Base-by-base conservation (phyloP, 495 filamentous ascomycete species). In the Trichoderma reesei region DNA sequence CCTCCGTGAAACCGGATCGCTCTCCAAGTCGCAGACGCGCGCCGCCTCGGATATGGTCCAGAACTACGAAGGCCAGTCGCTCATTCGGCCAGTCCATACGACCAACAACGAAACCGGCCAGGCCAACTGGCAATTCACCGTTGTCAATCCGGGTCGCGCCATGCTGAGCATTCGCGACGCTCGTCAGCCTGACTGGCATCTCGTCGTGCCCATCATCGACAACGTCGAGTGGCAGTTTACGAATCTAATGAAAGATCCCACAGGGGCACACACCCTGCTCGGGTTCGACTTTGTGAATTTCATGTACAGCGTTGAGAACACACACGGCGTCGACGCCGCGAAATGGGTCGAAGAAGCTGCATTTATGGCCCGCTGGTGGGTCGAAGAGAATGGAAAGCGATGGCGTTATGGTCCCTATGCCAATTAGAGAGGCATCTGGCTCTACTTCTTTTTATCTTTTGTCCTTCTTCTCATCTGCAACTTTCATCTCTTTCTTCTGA, bases 51-150 rank as follows among this genome's bases (percentile, higher is more conserved):
- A 70, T 6, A 65, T 80, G 4, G 65, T 78, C 6, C 74, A 76
- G 16, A 69, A 78, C 54, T 80, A 80, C 64, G 78, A 80, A 68
- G 78, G 76, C 36, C 78, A 80, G 41, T 79, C 76, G 1, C 72
- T 80, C 46, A 74, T 80, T 60, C 74, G 78, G 0, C 76, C 78
- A 0, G 75, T 74, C 54, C 68, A 74, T 42, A 56, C 59, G 10
- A 18, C 36, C 14, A 18, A 69, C 36, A 67, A 66, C 9, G 70
- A 74, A 37, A 69, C 74, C 48, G 70, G 75, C 11, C 72, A 75
- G 38, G 68, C 72, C 62, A 72, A 72, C 41, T 80, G 75, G 71
- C 76, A 80, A 48, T 76, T 80, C 65, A 76, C 72, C 51, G 71
- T 80, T 63, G 76, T 80, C 59, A 80, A 80, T 60, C 73, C 78